Percentiles rank a stretch among this genome's conserved stretches.
Evolutionary conservation across 2,329 filamentous ascomycete species (phyloP).

Genomic region (Penicillium sp.): DNA sequence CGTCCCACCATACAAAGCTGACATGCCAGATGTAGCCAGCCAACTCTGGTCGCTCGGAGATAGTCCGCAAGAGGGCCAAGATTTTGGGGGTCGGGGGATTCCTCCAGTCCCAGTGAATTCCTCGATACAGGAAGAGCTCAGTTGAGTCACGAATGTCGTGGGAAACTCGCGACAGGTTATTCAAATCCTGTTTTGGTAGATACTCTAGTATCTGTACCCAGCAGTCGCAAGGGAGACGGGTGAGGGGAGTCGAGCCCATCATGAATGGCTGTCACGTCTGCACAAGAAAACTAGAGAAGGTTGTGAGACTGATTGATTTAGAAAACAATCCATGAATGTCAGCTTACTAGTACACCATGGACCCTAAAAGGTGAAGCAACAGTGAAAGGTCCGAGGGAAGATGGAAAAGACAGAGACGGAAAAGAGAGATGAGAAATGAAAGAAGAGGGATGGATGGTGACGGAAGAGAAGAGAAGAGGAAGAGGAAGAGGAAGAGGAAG

Average conservation of each 20-base stretch:
- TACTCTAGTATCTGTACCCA: background rate
- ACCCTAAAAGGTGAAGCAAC: background rate
- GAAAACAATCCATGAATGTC: background rate
- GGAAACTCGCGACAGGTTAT: background rate
- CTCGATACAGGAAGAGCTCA: background rate
- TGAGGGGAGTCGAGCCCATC: background rate
- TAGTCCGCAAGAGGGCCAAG: background rate
- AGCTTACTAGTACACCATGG: background rate
- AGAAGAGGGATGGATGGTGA: background rate
- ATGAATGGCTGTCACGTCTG: background rate
- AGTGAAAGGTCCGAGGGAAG: background rate
- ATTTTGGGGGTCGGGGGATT: background rate
- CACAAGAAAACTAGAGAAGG: background rate
- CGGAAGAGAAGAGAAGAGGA: background rate
- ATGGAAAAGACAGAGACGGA: background rate
- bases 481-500: background rate
- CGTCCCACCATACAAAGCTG: slow-evolving; percentile 1
- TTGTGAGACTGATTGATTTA: background rate
- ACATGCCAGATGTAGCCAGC: background rate
- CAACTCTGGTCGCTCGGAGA: background rate
- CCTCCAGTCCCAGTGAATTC: background rate
- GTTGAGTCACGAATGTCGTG: background rate
- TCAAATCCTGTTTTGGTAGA: background rate
- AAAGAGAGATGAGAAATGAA: background rate
- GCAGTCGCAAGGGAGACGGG: background rate